Base-by-base conservation (phyloP, 2,329 filamentous ascomycete genomes). In the Microsporum canis region DNA sequence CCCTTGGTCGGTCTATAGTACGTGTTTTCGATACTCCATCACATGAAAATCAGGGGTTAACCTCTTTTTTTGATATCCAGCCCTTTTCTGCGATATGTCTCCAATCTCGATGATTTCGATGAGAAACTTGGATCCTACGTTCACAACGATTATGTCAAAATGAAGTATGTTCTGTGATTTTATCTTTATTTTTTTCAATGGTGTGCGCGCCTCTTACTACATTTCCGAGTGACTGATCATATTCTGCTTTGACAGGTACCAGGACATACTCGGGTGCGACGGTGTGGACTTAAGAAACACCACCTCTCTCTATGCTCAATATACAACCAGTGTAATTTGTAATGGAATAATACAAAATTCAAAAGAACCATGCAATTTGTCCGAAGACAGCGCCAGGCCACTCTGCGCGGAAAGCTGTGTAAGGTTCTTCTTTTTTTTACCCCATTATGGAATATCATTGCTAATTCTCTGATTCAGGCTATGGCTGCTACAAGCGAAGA, bases 321-420 rank as follows among this genome's bases (percentile, higher is more conserved):
- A 92, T 76, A 95, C 92, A 3, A 94, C 85, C 55, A 94, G 88
- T 63, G 87, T 95, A 65, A 82, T 99, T 65, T 99, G 94, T 81
- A 97, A 95, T 79, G 83, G 89, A 66, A 88, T 99, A 70, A 84
- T 99, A 58, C 94, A 99, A 75, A 91, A 90, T 71, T 97, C 94
- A 3, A 84, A 87, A 68, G 71, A 76, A 8, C 71, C 81, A 31
- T 99, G 94, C 75, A 75, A 77, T 23, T 77, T 95, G 53, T 82
- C 86, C 0, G 73, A 79, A n/a, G 75, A 80, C 34, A 77, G 86
- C 47, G 84, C 88, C 3, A 79, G 80, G 62, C 91, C 94, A 1
- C 79, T 97, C 14, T 99, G 94, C 74, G 94, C 92, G 53, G 88
- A 94, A 65, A 87, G 88, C 65, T 99, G 94, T 75, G 89, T 89